phyloP scores from a whole-genome alignment of 2,329 filamentous ascomycete genomes.

The Septoria linicola region DNA sequence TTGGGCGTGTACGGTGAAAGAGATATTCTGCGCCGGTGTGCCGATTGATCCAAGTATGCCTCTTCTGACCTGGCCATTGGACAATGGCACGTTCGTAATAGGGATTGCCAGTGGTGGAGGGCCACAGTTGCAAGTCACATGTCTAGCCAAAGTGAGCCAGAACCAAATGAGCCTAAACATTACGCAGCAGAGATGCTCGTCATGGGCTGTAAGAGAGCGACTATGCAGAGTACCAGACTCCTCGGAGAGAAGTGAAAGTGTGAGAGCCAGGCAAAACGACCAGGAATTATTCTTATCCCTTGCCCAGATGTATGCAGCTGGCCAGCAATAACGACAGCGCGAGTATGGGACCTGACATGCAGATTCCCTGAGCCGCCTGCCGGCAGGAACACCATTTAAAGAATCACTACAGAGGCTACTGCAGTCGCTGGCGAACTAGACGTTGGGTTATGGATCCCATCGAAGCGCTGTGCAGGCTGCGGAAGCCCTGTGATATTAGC shows the following conservation, averaged over 20 bases:
- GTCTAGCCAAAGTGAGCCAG: conserved; percentile 2
- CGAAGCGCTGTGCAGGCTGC: background rate
- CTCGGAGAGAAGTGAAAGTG: background rate
- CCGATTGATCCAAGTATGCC: conserved; percentile 15
- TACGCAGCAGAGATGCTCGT: conserved; percentile 11
- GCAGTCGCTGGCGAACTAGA: background rate
- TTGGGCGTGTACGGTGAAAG: conserved; percentile 14
- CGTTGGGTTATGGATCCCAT: background rate
- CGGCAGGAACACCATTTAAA: background rate
- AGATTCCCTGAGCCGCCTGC: too few species aligned
- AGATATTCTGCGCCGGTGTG: conserved; percentile 19
- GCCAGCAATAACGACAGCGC: too few species aligned
- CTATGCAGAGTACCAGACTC: background rate
- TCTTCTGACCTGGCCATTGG: conserved; percentile 17
- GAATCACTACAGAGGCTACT: background rate
- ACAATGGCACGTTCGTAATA: conserved; percentile 16
- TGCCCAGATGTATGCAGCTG: too few species aligned
- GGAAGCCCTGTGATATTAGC: background rate
- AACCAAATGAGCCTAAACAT: conserved; percentile 5
- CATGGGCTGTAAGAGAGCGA: background rate
- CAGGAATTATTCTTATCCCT: background rate
- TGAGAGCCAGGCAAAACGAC: background rate
- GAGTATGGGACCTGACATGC: too few species aligned
- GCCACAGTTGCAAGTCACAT: conserved; percentile 1
- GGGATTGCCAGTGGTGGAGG: conserved; percentile 16